Evolutionary conservation across 768 basidiomycete genomes (phyloP), one percentile per base, ranked within the genome.

Genomic region (Lactarius hatsudake): DNA sequence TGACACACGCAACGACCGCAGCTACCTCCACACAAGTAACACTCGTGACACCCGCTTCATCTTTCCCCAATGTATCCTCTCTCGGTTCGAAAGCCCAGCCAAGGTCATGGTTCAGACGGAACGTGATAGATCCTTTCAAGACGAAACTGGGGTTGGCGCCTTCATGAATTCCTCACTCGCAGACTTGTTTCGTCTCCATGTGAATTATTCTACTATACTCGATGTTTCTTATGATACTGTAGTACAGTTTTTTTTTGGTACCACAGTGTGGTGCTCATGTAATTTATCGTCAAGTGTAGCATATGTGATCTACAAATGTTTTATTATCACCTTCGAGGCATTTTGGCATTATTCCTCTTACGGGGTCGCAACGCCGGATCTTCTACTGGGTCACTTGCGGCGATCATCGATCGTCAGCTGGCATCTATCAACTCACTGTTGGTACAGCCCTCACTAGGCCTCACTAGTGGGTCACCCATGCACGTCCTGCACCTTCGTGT

Each of bases 71-170:
- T 10, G 59, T 54, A 38, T 68, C 67, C 45, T 64, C 63, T 6
- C 67, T 63, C 5, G 30, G 42, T 30, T 8, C 43, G 2, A 59
- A 59, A 20, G 26, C 53, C 20, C 30, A 5, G 10, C 42, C 43
- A 2, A 68, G 30, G 51, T 68, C 67, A 5, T 68, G 67, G 67
- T 68, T 64, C 59, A 62, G 63, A 45, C 60, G 67, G 36, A 34
- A 20, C 45, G 62, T 68, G 32, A 13, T 68, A 6, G 67, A 68
- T 7, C 59, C 62, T 7, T 40, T 68, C 38, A 68, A 68, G 28
- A 40, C 67, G 9, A 68, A 60, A 15, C 59, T 68, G 20, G 67
- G 67, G 26, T 54, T 62, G n/a, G 62, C 42, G 13, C 36, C 58
- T n/a, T 32, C 28, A 60, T 59, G 61, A 34, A 17, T 26, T 23